Conservation (phyloP, 805 yeast species). For the Scheffersomyces lignosus region DNA sequence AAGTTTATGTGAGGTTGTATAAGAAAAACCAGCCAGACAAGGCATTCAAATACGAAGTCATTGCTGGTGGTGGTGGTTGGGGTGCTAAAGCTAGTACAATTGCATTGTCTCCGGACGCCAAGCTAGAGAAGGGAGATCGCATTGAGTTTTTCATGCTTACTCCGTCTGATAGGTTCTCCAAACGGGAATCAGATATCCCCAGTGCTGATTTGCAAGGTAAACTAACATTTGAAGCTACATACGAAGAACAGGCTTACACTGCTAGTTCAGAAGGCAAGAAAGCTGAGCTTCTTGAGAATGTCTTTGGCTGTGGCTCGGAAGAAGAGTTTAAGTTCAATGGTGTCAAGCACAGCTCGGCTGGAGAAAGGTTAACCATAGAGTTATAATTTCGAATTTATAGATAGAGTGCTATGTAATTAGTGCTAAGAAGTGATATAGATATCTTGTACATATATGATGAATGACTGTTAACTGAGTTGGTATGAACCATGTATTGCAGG, state of each 20-base stretch:
- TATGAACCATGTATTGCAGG: too few species aligned
- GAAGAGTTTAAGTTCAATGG: slow-evolving; percentile 26
- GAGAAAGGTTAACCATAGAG: slow-evolving; percentile 19
- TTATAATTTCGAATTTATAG: too few species aligned
- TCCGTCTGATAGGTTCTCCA: slow-evolving; percentile 28
- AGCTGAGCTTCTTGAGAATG: slow-evolving; percentile 9
- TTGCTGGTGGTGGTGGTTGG: slow-evolving; percentile 81
- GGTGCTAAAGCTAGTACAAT: slow-evolving; percentile 65
- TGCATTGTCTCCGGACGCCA: slow-evolving; percentile 63
- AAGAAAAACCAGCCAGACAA: slow-evolving; percentile 11
- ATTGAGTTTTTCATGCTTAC: slow-evolving; percentile 48
- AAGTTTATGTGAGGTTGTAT: slow-evolving; percentile 37
- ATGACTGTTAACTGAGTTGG: too few species aligned
- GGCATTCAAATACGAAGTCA: slow-evolving; percentile 46
- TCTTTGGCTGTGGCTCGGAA: slow-evolving; percentile 35
- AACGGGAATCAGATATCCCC: slow-evolving; percentile 2
- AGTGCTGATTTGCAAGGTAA: not conserved
- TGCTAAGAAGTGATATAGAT: too few species aligned
- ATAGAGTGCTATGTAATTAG: too few species aligned
- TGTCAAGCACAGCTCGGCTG: slow-evolving; percentile 28
- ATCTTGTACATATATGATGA: too few species aligned
- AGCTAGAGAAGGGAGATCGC: slow-evolving; percentile 42
- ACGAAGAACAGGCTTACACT: slow-evolving; percentile 26
- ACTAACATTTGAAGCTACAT: slow-evolving; percentile 30
- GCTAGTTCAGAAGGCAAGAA: slow-evolving; percentile 6